Base-by-base conservation (phyloP, 2,329 filamentous ascomycete species). In the Ophiostoma montium region DNA sequence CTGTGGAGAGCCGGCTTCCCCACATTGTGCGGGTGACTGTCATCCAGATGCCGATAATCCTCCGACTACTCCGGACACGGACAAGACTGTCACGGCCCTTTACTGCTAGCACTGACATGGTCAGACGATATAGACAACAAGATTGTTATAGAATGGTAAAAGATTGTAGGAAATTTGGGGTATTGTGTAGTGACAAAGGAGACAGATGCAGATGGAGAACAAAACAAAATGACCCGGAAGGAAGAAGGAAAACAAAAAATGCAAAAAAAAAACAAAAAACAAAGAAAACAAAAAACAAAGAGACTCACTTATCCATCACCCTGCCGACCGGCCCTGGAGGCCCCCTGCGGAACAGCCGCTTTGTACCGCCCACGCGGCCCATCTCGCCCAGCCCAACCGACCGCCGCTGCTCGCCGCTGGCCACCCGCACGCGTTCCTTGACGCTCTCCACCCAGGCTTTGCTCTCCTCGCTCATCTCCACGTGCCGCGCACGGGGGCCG, bases 381-480 rank as follows among this genome's bases (percentile, higher is more conserved):
- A 88, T 65, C 55, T 86, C 81, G 18, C 80, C 81, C 63, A 87
- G 84, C 42, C 70, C 65, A 57, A 62, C 19, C 2, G 33, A 54
- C 46, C 63, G 64, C 44, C 65, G 66, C 61, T 79, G 66, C 61
- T 79, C 79, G 50, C 75, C 75, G 59, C 81, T 85, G 52, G 79
- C 83, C 43, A 80, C 72, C 52, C 82, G 76, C 36, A 88, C 86
- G 60, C 86, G 83, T 59, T 86, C 82, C 66, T 87, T 82, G 68
- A 92, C 83, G 53, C 80, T 85, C 62, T 89, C 82, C 10, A 92
- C 83, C 86, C 86, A 92, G 35, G 81, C 79, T 51, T 78, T 72
- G 59, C 82, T 86, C 63, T 88, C 81, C 49, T 81, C 78, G 50
- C 79, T 84, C 66, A 79, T 84, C 60, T 72, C 75, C 8, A 76